Evolutionary conservation across 768 basidiomycete genomes (phyloP), one percentile per base, ranked within the genome.

Genomic region (Trametes villosa): DNA sequence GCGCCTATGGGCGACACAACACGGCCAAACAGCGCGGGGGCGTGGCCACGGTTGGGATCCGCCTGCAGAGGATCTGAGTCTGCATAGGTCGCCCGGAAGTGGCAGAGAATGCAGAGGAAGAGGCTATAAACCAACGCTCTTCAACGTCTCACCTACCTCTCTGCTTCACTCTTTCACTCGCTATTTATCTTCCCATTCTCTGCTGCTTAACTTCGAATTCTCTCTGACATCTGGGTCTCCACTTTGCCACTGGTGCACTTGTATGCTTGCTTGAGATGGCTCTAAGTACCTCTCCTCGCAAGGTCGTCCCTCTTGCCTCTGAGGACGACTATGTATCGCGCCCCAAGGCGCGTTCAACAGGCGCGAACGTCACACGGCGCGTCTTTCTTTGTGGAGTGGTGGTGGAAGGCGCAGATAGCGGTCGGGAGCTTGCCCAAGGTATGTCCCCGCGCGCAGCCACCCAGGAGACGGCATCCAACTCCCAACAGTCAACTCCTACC

Each of bases 331-430:
- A 78, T 27, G 78, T 79, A 27, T 74, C 79, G 41, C 78, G 81
- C 45, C 77, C 67, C 51, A 62, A 57, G 46, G 63, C 75, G 30
- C 75, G 72, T 33, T 74, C 82, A 41, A 73, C 74, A 18, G 71
- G 68, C 11, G 69, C 76, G 31, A 72, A 76, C 51, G 67, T 85
- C 63, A 95, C 89, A 7, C 88, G 83, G 72, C 89, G 94, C 70
- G 91, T 88, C 26, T 96, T 96, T 74, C 90, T 90, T 71, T 92
- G 91, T 70, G 92, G 91, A 44, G 91, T 96, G 20, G 91, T 96
- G 15, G 88, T 96, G 30, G 94, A 97, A 76, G 87, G 86, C 52
- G 86, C 89, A 38, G 88, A 89, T 64, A 81, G 84, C 64, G 89
- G 88, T 7, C 83, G 79, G 66, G 80, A 85, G 59, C 81, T 91